Conservation (phyloP, 768 basidiomycete species). For the Strobilomyces dryophilus region DNA sequence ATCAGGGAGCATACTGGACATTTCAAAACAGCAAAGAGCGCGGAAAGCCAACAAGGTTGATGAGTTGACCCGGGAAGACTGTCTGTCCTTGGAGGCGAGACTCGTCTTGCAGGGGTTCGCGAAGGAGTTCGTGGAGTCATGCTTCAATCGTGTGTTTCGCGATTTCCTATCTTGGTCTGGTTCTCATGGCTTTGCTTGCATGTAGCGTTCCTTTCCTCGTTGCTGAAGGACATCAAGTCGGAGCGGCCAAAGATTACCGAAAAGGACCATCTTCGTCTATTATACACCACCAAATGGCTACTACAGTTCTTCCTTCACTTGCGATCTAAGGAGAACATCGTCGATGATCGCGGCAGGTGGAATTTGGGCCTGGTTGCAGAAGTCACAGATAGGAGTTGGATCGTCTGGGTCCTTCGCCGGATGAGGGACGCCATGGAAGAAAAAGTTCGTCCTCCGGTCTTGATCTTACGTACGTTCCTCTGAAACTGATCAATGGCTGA, state of each 20-base stretch:
- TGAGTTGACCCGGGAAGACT: slow-evolving; percentile 65
- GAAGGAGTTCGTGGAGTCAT: slow-evolving; percentile 68
- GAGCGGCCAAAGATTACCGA: slow-evolving; percentile 92
- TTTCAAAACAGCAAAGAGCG: slow-evolving; percentile 55
- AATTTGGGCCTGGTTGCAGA: slow-evolving; percentile 74
- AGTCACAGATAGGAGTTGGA: slow-evolving; percentile 82
- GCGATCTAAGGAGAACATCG: slow-evolving; percentile 36
- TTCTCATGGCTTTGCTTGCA: slow-evolving; percentile 15
- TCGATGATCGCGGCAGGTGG: slow-evolving; percentile 40
- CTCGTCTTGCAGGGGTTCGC: slow-evolving; percentile 65
- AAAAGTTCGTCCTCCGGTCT: slow-evolving; percentile 49
- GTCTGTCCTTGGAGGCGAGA: slow-evolving; percentile 61
- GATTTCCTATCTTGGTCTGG: slow-evolving; percentile 6
- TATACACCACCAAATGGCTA: slow-evolving; percentile 88
- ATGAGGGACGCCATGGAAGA: slow-evolving; percentile 90
- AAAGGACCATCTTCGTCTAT: slow-evolving; percentile 86
- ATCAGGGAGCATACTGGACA: slow-evolving; percentile 66
- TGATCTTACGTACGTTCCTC: neutral
- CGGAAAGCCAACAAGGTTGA: slow-evolving; percentile 62
- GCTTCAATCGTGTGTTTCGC: slow-evolving; percentile 77
- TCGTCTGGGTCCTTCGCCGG: slow-evolving; percentile 84
- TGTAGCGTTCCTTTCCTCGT: slow-evolving; percentile 79
- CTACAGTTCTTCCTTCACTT: slow-evolving; percentile 79
- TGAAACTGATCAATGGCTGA: slow-evolving; percentile 9
- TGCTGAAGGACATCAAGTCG: slow-evolving; percentile 91